Evolutionary conservation across 2,329 filamentous ascomycete species (phyloP), one percentile per base, ranked within the genome.

Genomic region (Macrophomina phaseolina): DNA sequence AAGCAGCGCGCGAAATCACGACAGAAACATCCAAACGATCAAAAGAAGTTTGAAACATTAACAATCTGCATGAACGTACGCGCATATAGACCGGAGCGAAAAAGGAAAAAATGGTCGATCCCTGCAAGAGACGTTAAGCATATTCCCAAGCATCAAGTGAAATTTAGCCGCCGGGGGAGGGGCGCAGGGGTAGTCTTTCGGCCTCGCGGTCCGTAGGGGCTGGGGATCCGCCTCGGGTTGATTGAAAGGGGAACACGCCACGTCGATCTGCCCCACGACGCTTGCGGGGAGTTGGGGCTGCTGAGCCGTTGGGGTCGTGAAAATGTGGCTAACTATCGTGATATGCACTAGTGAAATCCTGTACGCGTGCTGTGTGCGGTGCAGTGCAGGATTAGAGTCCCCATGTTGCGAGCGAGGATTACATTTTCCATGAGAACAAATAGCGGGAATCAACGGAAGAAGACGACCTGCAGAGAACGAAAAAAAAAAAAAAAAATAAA

Each of bases 161-260:
- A 28, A 5, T 62, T 62, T 48, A 45, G 40, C 58, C 40, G n/a
- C 32, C 14, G 53, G 28, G 40, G 23, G 7, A 28, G n/a, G 56
- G 14, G 40, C 18, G 40, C 40, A 34, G 5, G 56, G 34, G 23
- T 23, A 30, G 6, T n/a, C 16, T 9, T 18, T 28, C 58, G 58
- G 58, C 30, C 16, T 62, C 18, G 58, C 58, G 58, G 58, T 28
- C 58, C 58, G 58, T 12, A 62, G 58, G 58, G 30, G 58, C 58
- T 62, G 58, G 45, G 49, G 58, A 62, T 62, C 42, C 58, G 58
- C 58, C 42, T 62, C 58, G 45, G 58, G 58, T 62, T 62, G 58
- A 62, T 62, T 62, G 34, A 49, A 46, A 62, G 7, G 23, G 16
- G 1, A 28, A 16, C 30, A 62, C 58, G 58, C 58, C 45, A 62